A percentile compares a stretch with the other conserved stretches of the same genome.
phyloP scores from a whole-genome alignment of 345 rosid species.

The Lumnitzera littorea region DNA sequence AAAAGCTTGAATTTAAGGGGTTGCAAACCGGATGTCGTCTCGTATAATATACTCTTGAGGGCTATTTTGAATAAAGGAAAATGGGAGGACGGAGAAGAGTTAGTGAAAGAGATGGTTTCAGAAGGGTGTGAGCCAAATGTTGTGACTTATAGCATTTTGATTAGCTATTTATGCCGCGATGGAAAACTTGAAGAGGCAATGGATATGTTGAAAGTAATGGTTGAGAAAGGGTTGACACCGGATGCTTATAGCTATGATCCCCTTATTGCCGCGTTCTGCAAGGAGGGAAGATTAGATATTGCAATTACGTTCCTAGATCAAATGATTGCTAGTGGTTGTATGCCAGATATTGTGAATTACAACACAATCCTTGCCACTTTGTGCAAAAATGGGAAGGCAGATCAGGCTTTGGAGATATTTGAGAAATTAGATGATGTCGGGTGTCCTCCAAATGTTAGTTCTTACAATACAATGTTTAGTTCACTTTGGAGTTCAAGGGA shows the following conservation, averaged over 20 bases:
- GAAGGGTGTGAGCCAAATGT: constrained; percentile 53
- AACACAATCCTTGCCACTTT: constrained; percentile 60
- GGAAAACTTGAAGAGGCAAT: constrained; percentile 57
- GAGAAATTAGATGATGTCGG: constrained; percentile 57
- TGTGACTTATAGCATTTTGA: constrained; percentile 69
- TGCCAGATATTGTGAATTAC: constrained; percentile 79
- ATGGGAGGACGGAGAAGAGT: constrained; percentile 63
- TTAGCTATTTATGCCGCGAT: constrained; percentile 55
- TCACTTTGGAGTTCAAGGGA: constrained; percentile 70
- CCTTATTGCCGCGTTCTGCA: constrained; percentile 66
- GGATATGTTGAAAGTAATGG: constrained; percentile 46
- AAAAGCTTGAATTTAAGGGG: constrained; percentile 39
- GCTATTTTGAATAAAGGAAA: constrained; percentile 56
- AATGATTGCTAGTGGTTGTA: constrained; percentile 76
- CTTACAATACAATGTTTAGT: constrained; percentile 83
- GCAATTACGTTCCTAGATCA: constrained; percentile 63
- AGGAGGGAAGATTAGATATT: constrained; percentile 59
- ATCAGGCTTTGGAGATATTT: constrained; percentile 71
- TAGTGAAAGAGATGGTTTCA: constrained; percentile 51
- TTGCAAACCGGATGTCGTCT: constrained; percentile 58
- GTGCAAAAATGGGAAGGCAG: constrained; percentile 61
- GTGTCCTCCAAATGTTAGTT: constrained; percentile 67
- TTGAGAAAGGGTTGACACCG: constrained; percentile 52
- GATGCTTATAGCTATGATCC: constrained; percentile 83
- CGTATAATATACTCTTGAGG: constrained; percentile 58